phyloP scores from a whole-genome alignment of 345 rosid genomes.

The Laguncularia racemosa region DNA sequence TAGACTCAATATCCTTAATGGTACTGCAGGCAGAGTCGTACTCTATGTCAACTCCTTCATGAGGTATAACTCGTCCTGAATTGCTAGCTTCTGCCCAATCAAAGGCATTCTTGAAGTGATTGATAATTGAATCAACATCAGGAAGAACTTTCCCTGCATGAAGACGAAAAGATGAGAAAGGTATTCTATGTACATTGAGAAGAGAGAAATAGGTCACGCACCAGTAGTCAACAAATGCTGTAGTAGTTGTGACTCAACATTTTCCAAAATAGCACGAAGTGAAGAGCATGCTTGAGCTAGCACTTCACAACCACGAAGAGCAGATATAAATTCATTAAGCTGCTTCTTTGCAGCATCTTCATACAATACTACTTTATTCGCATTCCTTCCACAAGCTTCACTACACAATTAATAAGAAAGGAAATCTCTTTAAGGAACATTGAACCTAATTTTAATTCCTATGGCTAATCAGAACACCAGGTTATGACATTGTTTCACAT shows the following conservation, averaged over 20 bases:
- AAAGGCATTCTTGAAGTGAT: constrained; percentile 82
- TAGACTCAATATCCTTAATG: constrained; percentile 49
- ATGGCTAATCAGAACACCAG: too few relatives aligned
- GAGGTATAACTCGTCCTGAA: constrained; percentile 89
- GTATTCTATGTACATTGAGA: neutral
- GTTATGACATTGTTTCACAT: neutral
- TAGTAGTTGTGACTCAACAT: constrained; percentile 54
- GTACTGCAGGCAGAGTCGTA: constrained; percentile 68
- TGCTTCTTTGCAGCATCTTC: constrained; percentile 90
- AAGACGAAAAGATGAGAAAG: constrained; percentile 15
- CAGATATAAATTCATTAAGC: constrained; percentile 80
- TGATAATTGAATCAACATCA: constrained; percentile 40
- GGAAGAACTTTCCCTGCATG: constrained; percentile 69
- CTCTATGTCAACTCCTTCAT: constrained; percentile 69
- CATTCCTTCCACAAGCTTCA: constrained; percentile 89
- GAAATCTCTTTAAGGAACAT: constrained; percentile 2
- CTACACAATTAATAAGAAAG: constrained; percentile 28
- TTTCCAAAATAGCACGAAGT: constrained; percentile 54
- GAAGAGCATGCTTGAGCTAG: constrained; percentile 76
- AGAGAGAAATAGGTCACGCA: constrained; percentile 17
- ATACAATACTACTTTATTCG: constrained; percentile 71
- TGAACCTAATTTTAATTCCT: neutral
- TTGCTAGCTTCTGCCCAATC: constrained; percentile 89
- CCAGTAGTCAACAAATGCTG: constrained; percentile 70
- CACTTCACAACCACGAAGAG: constrained; percentile 78